phyloP scores from a whole-genome alignment of 176 grass and related monocot genomes.

The Triticum dicoccoides region DNA sequence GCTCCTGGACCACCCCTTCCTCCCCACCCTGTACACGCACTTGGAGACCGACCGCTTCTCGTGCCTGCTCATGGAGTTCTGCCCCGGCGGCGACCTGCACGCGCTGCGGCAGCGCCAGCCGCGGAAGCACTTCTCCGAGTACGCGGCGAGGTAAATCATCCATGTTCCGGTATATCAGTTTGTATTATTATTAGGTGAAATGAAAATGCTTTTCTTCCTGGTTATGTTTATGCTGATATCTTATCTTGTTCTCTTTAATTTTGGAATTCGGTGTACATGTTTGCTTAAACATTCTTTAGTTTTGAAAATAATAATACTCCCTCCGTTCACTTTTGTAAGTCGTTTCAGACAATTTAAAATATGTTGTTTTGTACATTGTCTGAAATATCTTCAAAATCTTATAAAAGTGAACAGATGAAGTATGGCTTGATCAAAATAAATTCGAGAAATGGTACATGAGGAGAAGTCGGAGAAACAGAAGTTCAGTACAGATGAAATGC shows the following conservation, averaged over 20 bases:
- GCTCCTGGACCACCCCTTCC: conserved; percentile 63
- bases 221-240: neutral
- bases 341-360: too few species aligned
- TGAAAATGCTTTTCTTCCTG: neutral
- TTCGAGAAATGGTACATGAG: neutral
- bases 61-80: conserved; percentile 98
- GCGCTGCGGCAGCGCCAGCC: conserved; percentile 73
- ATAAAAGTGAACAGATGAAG: too few species aligned
- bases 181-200: neutral
- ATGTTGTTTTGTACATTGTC: too few species aligned
- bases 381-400: too few species aligned
- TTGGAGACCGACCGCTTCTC: conserved; percentile 79
- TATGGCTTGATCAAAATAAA: neutral
- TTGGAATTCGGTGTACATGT: neutral
- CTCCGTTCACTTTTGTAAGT: too few species aligned
- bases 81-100: conserved; percentile 90
- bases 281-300: neutral
- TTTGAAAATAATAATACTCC: neutral
- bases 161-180: neutral
- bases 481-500: neutral
- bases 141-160: conserved; percentile 63
- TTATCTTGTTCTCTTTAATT: neutral
- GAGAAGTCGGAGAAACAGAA: neutral
- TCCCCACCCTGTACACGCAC: conserved; percentile 40
- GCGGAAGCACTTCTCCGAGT: conserved; percentile 77